Conservation (phyloP, 108 stramenopile genomes). For the Pinguiococcus pyrenoidosus region DNA sequence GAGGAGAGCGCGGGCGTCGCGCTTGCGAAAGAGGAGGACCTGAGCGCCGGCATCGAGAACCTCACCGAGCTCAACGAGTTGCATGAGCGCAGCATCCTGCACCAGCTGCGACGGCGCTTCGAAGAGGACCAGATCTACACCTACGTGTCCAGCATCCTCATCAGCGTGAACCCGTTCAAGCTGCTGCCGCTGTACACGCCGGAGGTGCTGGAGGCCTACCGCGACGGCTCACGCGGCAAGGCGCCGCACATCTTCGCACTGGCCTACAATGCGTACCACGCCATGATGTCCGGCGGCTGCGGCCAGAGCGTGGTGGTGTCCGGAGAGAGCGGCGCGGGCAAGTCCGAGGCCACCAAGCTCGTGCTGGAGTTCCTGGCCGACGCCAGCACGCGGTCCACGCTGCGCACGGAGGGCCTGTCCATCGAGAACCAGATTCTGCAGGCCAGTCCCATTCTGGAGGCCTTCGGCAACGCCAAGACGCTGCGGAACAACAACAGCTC, state of each 20-base stretch:
- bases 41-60: slow-evolving; percentile 35
- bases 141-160: slow-evolving; percentile 75
- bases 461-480: slow-evolving; percentile 51
- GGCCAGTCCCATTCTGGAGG: slow-evolving; percentile 42
- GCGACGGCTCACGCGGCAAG: slow-evolving; percentile 39
- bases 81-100: slow-evolving; percentile 47
- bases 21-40: slow-evolving; percentile 17
- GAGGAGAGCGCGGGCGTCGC: slow-evolving; percentile 20
- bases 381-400: not conserved
- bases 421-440: slow-evolving; percentile 34
- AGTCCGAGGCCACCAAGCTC: slow-evolving; percentile 29
- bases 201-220: slow-evolving; percentile 59
- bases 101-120: slow-evolving; percentile 51
- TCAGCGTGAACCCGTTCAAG: slow-evolving; percentile 90
- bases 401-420: too few relatives aligned
- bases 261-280: slow-evolving; percentile 5
- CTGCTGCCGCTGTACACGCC: slow-evolving; percentile 60
- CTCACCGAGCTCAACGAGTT: slow-evolving; percentile 41
- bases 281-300: slow-evolving; percentile 3
- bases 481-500: slow-evolving; percentile 59
- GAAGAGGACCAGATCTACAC: slow-evolving; percentile 77
- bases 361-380: slow-evolving; percentile 23
- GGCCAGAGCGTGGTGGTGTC: slow-evolving; percentile 26
- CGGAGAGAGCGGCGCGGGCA: slow-evolving; percentile 35
- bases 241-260: slow-evolving; percentile 9